Evolutionary conservation across 2,329 filamentous ascomycete species (phyloP), one percentile per base, ranked within the genome.

Genomic region (Byssochlamys sp.): DNA sequence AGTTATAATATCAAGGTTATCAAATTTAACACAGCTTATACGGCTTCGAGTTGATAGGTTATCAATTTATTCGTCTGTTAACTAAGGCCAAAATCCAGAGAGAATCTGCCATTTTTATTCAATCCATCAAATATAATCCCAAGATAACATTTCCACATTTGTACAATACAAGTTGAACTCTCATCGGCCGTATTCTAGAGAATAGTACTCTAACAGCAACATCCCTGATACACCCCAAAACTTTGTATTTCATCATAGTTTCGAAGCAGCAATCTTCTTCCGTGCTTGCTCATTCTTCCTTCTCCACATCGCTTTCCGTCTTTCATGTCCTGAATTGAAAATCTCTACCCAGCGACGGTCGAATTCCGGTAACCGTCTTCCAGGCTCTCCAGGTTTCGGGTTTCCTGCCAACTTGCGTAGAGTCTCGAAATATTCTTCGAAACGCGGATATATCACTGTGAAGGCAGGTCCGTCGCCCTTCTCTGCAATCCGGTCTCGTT

Each of bases 391-490:
- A 4, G 67, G 62, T 0, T 62, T 65, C 2, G 78, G 76, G 5
- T 77, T 70, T 0, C 77, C 77, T 0, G 77, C 77, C 27, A 79
- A 65, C 3, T 59, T 57, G 0, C 75, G 67, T 12, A 80, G 62
- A 2, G 72, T 73, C 66, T 87, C 82, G 62, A 88, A 87, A 64
- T 87, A 87, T 12, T 82, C 78, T 60, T 84, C 80, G 65, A 87
- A 87, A 29, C 86, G 78, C 0, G 84, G 84, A 58, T 79, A 81
- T 9, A 87, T 69, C 1, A 83, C 72, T 0, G 78, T 76, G 61
- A 87, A 87, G 2, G 73, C 75, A 0, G 77, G 70, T 0, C 83
- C 82, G 59, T 87, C 84, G 0, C 84, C 84, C 51, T 76, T 79
- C 6, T 67, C 64, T 24, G 70, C 70, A 10, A 87, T 78, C 0